A percentile compares a stretch with the other conserved stretches of the same genome.
phyloP scores from a whole-genome alignment of 2,329 filamentous ascomycete species.

The Fusarium duplospermum region DNA sequence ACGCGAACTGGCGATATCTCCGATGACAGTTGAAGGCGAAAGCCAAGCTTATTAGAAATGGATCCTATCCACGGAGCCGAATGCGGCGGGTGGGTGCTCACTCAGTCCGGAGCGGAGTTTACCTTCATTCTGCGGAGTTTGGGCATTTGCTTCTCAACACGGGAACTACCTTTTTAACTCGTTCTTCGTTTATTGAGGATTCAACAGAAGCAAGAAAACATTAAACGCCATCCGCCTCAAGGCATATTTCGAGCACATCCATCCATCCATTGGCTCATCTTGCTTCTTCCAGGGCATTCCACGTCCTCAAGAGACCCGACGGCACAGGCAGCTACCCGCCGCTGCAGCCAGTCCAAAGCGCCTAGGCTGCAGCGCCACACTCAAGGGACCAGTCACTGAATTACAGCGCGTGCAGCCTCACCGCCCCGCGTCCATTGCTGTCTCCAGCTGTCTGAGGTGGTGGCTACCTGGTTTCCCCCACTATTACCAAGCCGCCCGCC shows the following conservation, averaged over 20 bases:
- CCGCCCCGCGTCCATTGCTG: conserved; percentile 40
- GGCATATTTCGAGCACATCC: background rate
- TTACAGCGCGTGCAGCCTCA: conserved; percentile 32
- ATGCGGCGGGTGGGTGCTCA: background rate
- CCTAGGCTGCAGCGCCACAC: conserved; percentile 35
- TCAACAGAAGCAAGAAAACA: background rate
- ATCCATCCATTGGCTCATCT: background rate
- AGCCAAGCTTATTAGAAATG: background rate
- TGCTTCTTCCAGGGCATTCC: conserved; percentile 28
- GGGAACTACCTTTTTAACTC: background rate
- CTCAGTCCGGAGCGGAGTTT: conserved; percentile 30
- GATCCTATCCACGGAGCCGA: background rate
- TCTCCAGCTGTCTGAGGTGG: background rate
- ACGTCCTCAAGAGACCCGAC: background rate
- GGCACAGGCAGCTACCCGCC: background rate
- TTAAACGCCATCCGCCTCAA: background rate
- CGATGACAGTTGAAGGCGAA: background rate
- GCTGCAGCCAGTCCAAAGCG: background rate
- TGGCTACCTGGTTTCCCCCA: conserved; percentile 25
- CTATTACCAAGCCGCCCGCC: conserved; percentile 29
- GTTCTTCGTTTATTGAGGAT: background rate
- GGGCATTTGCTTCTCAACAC: background rate
- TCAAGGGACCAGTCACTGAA: conserved; percentile 32
- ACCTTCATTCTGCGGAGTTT: conserved; percentile 28
- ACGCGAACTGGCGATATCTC: background rate